Conservation (phyloP, 1,139 yeast species). For the Pneumocystis canis region DNA sequence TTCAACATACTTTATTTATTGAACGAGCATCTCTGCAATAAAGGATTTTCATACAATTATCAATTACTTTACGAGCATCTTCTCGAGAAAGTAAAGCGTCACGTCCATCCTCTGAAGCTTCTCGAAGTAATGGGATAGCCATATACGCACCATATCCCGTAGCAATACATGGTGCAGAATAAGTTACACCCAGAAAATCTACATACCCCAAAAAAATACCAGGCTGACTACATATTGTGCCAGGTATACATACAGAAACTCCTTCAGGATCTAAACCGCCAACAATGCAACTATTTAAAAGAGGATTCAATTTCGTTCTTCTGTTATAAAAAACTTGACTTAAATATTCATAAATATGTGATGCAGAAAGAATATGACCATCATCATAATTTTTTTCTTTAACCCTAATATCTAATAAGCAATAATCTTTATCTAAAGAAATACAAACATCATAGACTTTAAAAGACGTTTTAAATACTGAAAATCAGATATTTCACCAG, state of each 20-base stretch:
- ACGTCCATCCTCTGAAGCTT: constrained; percentile 69
- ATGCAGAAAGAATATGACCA: constrained; percentile 64
- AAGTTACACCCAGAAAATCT: constrained; percentile 82
- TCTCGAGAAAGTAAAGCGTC: constrained; percentile 50
- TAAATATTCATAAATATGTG: constrained; percentile 77
- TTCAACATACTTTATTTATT: constrained; percentile 38
- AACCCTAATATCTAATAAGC: constrained; percentile 22
- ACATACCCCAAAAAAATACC: constrained; percentile 55
- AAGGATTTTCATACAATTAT: constrained; percentile 84
- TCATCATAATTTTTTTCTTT: constrained; percentile 72
- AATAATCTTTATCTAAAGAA: constrained; percentile 1
- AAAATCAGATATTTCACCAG: constrained; percentile 91
- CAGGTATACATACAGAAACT: constrained; percentile 17
- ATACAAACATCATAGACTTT: constrained; percentile 47
- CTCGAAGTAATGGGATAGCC: constrained; percentile 83
- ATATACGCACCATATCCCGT: constrained; percentile 95
- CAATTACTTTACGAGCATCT: constrained; percentile 59
- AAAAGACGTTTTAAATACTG: constrained; percentile 66
- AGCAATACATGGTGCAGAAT: constrained; percentile 75
- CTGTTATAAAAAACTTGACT: constrained; percentile 73
- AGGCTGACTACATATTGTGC: constrained; percentile 4
- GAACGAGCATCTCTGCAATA: constrained; percentile 96
- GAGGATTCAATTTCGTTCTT: constrained; percentile 85
- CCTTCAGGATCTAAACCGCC: constrained; percentile 51
- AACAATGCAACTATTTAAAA: constrained; percentile 88